phyloP scores from a whole-genome alignment of 2,329 filamentous ascomycete species.

The Pestalotiopsis sp. region DNA sequence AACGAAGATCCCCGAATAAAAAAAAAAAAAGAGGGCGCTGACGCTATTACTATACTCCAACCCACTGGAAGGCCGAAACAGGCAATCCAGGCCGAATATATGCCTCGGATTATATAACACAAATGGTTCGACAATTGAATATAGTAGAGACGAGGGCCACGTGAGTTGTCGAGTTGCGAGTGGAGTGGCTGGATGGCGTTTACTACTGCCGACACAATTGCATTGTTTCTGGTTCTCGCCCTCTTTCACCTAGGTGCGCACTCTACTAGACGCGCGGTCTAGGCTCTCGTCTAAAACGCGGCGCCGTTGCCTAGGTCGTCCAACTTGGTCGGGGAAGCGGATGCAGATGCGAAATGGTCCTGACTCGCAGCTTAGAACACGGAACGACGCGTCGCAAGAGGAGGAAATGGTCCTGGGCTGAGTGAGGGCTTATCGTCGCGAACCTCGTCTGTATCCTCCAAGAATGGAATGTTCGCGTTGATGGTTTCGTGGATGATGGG shows the following conservation, averaged over 20 bases:
- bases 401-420: neutral
- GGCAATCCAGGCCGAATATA: neutral
- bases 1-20: neutral
- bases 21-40: neutral
- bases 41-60: neutral
- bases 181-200: neutral
- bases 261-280: neutral
- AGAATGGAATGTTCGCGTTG: neutral
- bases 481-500: neutral
- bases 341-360: no score
- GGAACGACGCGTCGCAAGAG: neutral
- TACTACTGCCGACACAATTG: no score
- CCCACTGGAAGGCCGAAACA: neutral
- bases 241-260: neutral
- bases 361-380: neutral
- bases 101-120: neutral
- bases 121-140: no score
- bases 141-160: neutral
- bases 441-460: neutral
- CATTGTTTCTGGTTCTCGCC: neutral
- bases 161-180: neutral
- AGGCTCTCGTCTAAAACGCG: neutral
- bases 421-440: neutral
- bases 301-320: neutral
- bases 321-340: no score